Conservation (phyloP, 1,284 basidiomycete genomes). For the Paramarasmius palmivorus region DNA sequence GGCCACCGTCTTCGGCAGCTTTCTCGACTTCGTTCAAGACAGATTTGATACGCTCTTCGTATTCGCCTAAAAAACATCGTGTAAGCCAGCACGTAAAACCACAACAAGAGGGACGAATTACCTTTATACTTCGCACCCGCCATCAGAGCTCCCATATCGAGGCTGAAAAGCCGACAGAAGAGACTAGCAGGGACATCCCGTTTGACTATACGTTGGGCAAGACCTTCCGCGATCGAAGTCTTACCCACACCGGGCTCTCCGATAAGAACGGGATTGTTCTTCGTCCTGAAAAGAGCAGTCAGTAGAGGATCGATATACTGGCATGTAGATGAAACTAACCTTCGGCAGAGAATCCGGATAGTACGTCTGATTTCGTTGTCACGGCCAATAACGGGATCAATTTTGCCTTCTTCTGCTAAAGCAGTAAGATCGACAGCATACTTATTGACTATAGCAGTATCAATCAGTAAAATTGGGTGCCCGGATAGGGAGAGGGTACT, state of each 20-base stretch:
- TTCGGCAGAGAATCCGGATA: constrained; percentile 74
- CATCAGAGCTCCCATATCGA: constrained; percentile 96
- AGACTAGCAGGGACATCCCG: constrained; percentile 92
- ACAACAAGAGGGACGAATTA: too few species aligned
- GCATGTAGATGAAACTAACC: constrained; percentile 36
- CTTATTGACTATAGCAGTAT: constrained; percentile 53
- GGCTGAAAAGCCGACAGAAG: constrained; percentile 80
- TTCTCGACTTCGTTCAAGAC: constrained; percentile 95
- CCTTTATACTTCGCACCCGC: constrained; percentile 95
- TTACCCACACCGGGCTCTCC: constrained; percentile 95
- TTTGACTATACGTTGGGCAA: constrained; percentile 95
- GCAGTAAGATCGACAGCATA: constrained; percentile 87
- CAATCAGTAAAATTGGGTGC: background rate
- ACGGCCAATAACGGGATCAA: constrained; percentile 91
- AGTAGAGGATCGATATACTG: constrained; percentile 17
- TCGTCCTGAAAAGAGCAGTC: constrained; percentile 53
- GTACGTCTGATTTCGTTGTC: constrained; percentile 84
- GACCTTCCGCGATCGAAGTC: constrained; percentile 92
- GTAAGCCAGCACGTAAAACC: too few species aligned
- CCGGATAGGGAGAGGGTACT: background rate
- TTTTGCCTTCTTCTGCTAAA: constrained; percentile 87
- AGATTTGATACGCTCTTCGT: constrained; percentile 95
- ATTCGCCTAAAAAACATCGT: too few species aligned
- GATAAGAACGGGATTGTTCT: constrained; percentile 92
- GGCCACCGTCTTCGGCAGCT: constrained; percentile 76